Percentiles rank a stretch among this genome's conserved stretches.
Evolutionary conservation across 768 basidiomycete species (phyloP).

Genomic region (Pleurotus salmoneostramineus): DNA sequence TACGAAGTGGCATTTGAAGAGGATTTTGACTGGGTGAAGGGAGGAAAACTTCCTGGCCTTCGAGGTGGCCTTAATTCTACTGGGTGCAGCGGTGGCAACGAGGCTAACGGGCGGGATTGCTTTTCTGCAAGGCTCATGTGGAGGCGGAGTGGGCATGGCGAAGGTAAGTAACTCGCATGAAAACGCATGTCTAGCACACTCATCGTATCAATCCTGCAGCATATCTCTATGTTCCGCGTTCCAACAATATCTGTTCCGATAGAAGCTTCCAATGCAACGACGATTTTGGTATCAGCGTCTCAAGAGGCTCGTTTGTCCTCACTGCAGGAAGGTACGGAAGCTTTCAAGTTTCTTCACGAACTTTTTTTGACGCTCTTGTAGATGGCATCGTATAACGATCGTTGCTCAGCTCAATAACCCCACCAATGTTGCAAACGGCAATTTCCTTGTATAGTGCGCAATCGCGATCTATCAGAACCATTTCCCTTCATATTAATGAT

Average conservation of each 20-base stretch:
- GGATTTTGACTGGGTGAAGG: slow-evolving; percentile 67
- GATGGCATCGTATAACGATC: slow-evolving; percentile 72
- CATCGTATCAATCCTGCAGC: too few species aligned
- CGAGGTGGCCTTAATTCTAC: slow-evolving; percentile 60
- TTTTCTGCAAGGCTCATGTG: slow-evolving; percentile 79
- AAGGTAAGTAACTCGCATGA: too few species aligned
- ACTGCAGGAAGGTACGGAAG: slow-evolving; percentile 53
- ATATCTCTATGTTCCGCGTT: slow-evolving; percentile 75
- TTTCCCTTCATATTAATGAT: neutral
- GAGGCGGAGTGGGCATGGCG: slow-evolving; percentile 58
- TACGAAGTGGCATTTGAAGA: slow-evolving; percentile 74
- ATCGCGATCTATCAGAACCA: neutral
- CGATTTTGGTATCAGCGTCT: slow-evolving; percentile 76
- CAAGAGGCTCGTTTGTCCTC: slow-evolving; percentile 64
- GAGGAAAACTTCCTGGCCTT: slow-evolving; percentile 75
- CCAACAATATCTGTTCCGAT: slow-evolving; percentile 55
- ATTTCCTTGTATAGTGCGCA: slow-evolving; percentile 64
- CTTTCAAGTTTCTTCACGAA: slow-evolving; percentile 5
- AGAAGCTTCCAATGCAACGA: slow-evolving; percentile 59
- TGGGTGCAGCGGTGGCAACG: slow-evolving; percentile 68
- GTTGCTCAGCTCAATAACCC: slow-evolving; percentile 78
- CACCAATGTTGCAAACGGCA: slow-evolving; percentile 65
- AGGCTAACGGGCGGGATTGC: slow-evolving; percentile 62
- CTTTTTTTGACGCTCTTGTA: slow-evolving; percentile 16
- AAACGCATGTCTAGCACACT: too few species aligned